Conservation (phyloP, 1,139 yeast species). For the Suhomyces chickasaworum region DNA sequence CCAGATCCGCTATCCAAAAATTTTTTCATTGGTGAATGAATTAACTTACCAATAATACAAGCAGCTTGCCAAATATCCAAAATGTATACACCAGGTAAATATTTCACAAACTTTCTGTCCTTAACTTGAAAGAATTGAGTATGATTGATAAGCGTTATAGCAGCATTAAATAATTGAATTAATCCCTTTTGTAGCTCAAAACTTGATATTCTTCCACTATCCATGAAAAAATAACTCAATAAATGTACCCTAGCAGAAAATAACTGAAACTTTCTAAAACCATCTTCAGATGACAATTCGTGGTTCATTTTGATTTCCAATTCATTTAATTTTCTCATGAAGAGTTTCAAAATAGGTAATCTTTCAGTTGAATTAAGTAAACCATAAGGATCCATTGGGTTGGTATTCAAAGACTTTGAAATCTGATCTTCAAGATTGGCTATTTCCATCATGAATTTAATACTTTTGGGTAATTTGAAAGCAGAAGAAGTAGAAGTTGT, state of each 20-base stretch:
- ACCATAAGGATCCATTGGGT: conserved; percentile 68
- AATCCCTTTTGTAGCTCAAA: conserved; percentile 75
- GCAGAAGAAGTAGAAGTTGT: conserved; percentile 30
- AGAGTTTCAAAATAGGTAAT: conserved; percentile 68
- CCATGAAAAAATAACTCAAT: conserved; percentile 78
- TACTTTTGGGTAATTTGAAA: conserved; percentile 53
- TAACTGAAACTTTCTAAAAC: conserved; percentile 66
- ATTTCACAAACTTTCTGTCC: conserved; percentile 66
- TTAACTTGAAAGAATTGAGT: conserved; percentile 60
- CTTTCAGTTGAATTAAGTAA: conserved; percentile 68
- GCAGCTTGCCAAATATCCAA: conserved; percentile 90
- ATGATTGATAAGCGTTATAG: conserved; percentile 69
- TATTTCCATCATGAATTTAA: conserved; percentile 76
- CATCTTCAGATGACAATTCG: conserved; percentile 48
- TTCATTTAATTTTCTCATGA: conserved; percentile 73
- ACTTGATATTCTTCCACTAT: conserved; percentile 53
- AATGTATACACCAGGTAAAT: conserved; percentile 81
- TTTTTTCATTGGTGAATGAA: conserved; percentile 69
- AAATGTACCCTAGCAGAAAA: conserved; percentile 77
- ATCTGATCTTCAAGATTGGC: conserved; percentile 87
- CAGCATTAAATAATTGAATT: conserved; percentile 76
- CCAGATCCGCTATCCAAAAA: conserved; percentile 74
- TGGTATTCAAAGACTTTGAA: conserved; percentile 73
- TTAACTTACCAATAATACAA: conserved; percentile 75
- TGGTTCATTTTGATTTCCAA: conserved; percentile 55